phyloP scores from a whole-genome alignment of 2,329 filamentous ascomycete genomes.

The Fusarium sp. region DNA sequence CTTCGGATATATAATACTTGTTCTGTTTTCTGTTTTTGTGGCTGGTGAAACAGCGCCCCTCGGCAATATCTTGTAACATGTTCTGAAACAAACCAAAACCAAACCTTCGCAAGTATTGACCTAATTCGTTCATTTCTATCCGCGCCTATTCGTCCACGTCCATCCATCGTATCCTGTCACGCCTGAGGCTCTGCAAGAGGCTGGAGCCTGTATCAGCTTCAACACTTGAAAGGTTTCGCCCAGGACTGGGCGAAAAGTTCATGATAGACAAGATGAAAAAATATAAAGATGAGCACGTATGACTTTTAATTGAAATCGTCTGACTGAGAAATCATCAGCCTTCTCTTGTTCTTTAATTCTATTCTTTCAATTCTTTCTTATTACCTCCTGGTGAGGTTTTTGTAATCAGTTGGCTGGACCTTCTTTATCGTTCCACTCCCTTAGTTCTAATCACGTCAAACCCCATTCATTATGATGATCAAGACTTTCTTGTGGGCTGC shows the following conservation, averaged over 20 bases:
- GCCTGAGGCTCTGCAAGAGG: background rate
- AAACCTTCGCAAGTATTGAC: background rate
- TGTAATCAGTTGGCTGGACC: constrained; percentile 1
- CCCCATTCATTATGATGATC: constrained; percentile 4
- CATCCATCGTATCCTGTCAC: background rate
- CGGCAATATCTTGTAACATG: background rate
- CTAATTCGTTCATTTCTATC: background rate
- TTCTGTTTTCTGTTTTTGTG: background rate
- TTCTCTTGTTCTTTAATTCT: background rate
- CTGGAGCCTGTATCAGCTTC: background rate
- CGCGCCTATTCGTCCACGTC: background rate
- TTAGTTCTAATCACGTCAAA: background rate
- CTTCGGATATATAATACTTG: background rate
- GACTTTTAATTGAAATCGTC: background rate
- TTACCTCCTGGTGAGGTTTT: constrained; percentile 20
- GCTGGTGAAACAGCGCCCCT: constrained; percentile 6
- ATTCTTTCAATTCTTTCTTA: background rate
- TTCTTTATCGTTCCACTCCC: background rate
- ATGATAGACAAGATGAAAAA: background rate
- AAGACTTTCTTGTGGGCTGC: constrained; percentile 1
- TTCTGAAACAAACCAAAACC: constrained; percentile 15
- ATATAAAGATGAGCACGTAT: constrained; percentile 9
- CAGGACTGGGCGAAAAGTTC: background rate
- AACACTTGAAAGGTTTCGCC: constrained; percentile 4
- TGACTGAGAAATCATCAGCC: background rate